These are phyloP conservation scores for Elsinoe fawcettii DNA, from an alignment of 2,329 filamentous ascomycete species.

Conservation along the genomic window DNA sequence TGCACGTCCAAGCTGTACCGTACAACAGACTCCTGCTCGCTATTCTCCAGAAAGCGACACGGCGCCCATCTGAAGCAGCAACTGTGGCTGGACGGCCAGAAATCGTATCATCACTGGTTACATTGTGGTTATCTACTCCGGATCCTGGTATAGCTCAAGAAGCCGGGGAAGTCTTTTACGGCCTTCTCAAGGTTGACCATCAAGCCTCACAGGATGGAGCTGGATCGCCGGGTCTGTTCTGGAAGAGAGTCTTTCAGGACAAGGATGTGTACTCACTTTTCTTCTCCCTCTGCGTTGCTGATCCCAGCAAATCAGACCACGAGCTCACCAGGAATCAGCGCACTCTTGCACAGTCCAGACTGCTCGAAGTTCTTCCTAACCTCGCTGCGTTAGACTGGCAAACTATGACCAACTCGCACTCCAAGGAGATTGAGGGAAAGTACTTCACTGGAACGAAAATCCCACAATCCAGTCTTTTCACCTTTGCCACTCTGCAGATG, in stretches of 20 bases:
- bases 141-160: conserved; percentile 49
- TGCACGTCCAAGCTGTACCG: conserved; percentile 40
- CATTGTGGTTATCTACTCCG: conserved; percentile 50
- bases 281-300: conserved; percentile 48
- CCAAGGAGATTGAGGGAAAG: conserved; percentile 43
- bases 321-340: conserved; percentile 44
- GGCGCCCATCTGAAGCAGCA: conserved; percentile 46
- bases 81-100: conserved; percentile 50
- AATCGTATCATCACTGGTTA: conserved; percentile 48
- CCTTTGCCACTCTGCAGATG: conserved; percentile 50
- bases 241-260: conserved; percentile 55
- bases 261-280: conserved; percentile 50
- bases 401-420: conserved; percentile 44
- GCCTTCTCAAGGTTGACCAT: conserved; percentile 46
- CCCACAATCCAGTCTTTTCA: conserved; percentile 34
- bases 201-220: conserved; percentile 23
- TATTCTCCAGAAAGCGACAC: conserved; percentile 49
- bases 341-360: conserved; percentile 52
- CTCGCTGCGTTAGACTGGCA: conserved; percentile 49
- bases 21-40: conserved; percentile 51
- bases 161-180: conserved; percentile 46
- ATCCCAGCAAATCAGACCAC: conserved; percentile 28
- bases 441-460: conserved; percentile 31
- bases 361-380: conserved; percentile 51
- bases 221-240: conserved; percentile 43